Conservation (phyloP, 768 basidiomycete species). For the Mycena capillaripes region DNA sequence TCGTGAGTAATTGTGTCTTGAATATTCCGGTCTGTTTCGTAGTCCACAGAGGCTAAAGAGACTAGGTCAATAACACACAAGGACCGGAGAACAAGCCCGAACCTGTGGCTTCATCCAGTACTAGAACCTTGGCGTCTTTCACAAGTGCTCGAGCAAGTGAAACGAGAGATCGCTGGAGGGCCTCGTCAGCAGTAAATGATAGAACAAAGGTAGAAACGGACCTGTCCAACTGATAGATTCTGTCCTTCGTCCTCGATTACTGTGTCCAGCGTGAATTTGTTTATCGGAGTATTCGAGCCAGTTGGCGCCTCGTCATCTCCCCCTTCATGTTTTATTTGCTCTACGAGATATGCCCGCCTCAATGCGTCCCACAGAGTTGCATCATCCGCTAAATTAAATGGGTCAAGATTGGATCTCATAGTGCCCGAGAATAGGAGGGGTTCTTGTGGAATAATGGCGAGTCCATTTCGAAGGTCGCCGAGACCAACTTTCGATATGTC, state of each 20-base stretch:
- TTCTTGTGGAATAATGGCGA: conserved; percentile 91
- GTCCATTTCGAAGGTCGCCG: conserved; percentile 72
- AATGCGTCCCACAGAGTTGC: conserved; percentile 90
- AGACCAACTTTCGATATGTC: conserved; percentile 89
- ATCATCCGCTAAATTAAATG: conserved; percentile 87
- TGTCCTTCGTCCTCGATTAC: conserved; percentile 89
- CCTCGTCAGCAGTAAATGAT: conserved; percentile 32
- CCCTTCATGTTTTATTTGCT: conserved; percentile 52
- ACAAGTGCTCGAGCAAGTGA: conserved; percentile 92
- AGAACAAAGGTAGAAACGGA: conserved; percentile 38
- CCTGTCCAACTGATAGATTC: conserved; percentile 85
- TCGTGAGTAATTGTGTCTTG: conserved; percentile 90
- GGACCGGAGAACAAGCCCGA: background rate
- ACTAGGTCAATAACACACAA: background rate
- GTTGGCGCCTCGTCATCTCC: conserved; percentile 52
- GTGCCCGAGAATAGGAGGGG: conserved; percentile 81
- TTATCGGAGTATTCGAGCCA: conserved; percentile 60
- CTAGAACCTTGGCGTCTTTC: conserved; percentile 85
- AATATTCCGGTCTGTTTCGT: conserved; percentile 91
- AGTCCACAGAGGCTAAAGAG: conserved; percentile 82
- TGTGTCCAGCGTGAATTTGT: conserved; percentile 87
- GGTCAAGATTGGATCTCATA: conserved; percentile 89
- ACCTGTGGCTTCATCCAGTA: conserved; percentile 93
- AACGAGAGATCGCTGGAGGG: conserved; percentile 78
- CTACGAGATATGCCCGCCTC: conserved; percentile 86